Evolutionary conservation across 495 filamentous ascomycete species (phyloP).

Genomic region (Hyaloscypha finlandica): DNA sequence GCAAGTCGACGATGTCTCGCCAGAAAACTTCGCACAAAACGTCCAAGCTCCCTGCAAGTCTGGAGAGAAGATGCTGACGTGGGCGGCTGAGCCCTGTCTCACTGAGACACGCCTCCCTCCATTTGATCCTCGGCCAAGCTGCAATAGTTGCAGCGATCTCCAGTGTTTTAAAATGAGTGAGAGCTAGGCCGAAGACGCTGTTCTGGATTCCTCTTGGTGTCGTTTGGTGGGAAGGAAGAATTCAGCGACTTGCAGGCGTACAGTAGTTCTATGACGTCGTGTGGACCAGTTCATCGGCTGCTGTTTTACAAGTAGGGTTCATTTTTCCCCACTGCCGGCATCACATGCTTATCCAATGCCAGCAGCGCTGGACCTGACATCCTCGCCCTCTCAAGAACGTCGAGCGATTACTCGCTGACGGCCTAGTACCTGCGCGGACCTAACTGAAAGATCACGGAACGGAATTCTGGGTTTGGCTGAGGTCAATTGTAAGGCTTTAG

Average conservation of each 20-base stretch:
- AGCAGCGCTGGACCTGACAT: background rate
- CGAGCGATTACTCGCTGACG: background rate
- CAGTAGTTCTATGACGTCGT: background rate
- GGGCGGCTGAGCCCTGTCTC: constrained; percentile 9
- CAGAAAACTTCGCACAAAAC: background rate
- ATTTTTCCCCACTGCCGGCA: background rate
- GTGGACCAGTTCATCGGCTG: background rate
- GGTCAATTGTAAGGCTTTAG: too few relatives aligned
- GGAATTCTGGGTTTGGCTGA: too few relatives aligned
- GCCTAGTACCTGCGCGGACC: background rate
- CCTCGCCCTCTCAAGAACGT: too few relatives aligned
- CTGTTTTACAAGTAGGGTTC: background rate
- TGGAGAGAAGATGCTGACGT: constrained; percentile 8
- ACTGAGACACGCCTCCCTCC: background rate
- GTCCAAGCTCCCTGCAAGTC: constrained; percentile 16
- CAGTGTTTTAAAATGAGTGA: background rate
- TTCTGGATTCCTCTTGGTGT: background rate
- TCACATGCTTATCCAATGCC: background rate
- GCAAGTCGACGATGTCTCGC: background rate
- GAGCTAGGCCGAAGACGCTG: background rate
- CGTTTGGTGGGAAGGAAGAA: background rate
- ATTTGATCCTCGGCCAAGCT: background rate
- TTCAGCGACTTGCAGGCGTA: background rate
- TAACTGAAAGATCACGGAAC: background rate
- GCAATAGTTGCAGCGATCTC: background rate